Evolutionary conservation across 257 asterid species (phyloP).

Genomic region (Penstemon eatonii): DNA sequence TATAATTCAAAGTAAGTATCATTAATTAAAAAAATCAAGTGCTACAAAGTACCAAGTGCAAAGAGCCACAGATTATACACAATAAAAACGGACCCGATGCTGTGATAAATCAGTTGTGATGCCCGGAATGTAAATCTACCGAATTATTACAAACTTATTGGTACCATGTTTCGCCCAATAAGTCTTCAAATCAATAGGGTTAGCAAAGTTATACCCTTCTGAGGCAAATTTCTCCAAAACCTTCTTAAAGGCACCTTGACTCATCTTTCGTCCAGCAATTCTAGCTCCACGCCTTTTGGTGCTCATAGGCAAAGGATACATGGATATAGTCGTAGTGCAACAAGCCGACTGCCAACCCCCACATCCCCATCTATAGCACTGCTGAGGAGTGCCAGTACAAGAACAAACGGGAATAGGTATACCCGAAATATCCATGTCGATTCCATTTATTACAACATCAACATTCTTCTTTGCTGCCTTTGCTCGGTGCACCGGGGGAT

Average conservation of each 20-base stretch:
- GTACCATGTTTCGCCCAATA: slow-evolving; percentile 99
- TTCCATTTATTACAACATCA: slow-evolving; percentile 78
- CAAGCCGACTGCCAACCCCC: slow-evolving; percentile 99
- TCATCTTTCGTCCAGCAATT: slow-evolving; percentile 97
- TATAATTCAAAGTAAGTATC: slow-evolving; percentile 39
- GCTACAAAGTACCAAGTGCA: slow-evolving; percentile 47
- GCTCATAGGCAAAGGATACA: slow-evolving; percentile 97
- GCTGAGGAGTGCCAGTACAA: slow-evolving; percentile 92
- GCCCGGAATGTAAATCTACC: slow-evolving; percentile 47
- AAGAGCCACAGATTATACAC: slow-evolving; percentile 63
- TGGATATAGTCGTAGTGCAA: slow-evolving; percentile 85
- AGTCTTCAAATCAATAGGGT: slow-evolving; percentile 85
- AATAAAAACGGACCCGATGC: slow-evolving; percentile 50
- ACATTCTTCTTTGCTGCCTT: slow-evolving; percentile 71
- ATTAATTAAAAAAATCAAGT: slow-evolving; percentile 32
- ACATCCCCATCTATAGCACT: slow-evolving; percentile 96
- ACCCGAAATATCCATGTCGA: slow-evolving; percentile 83
- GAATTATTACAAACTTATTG: slow-evolving; percentile 90
- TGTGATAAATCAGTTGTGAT: slow-evolving; percentile 23
- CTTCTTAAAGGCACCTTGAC: slow-evolving; percentile 96
- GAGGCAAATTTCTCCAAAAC: slow-evolving; percentile 85
- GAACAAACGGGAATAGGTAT: slow-evolving; percentile 94
- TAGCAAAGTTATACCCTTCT: slow-evolving; percentile 69
- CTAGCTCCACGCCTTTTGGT: slow-evolving; percentile 92
- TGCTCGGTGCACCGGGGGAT: slow-evolving; percentile 52